Base-by-base conservation (phyloP, 148 eudicot genomes). In the Camellia japonica region DNA sequence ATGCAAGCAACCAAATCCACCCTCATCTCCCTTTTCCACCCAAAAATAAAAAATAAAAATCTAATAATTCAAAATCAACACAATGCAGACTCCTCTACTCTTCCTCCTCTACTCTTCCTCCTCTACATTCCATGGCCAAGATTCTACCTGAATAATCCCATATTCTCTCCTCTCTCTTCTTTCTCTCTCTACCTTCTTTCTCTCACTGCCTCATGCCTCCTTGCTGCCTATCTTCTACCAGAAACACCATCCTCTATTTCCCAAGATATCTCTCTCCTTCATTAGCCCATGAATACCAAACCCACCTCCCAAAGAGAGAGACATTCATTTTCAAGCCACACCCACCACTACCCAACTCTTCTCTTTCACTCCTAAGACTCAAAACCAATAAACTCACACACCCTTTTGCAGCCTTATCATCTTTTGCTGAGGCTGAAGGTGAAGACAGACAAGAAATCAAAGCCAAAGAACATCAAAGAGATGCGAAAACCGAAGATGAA, bases 391-490 rank as follows among this genome's bases (percentile, higher is more conserved):
- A 75, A 65, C 78, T 85, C 74, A 76, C 71, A 62, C 87, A 77
- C 90, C 92, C 88, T 84, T 83, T 85, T 52, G 91, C 98, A 58
- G 76, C 92, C 20, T 85, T 93, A 8, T 93, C 97, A 23, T 91
- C 97, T 54, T 94, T 84, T 75, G 93, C 97, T 51, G 91, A 83
- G n/a, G 83, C 90, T 20, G 91, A 90, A 12, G 90, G 83, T 15
- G 83, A 84, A 73, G 79, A 79, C 18, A 85, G 81, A 59, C 80
- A 73, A 15, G 83, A 86, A 49, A 52, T 77, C 71, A 69, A 82
- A 11, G 73, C 61, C 44, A 7, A 75, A 68, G 78, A 79, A 63
- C 82, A 85, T 61, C 79, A 71, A 55, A 84, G 75, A 20, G 76
- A 80, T 77, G 77, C 65, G 12, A 82, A 85, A 62, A 3, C 84